These are phyloP conservation scores for Calonectria hongkongensis DNA, from an alignment of 2,329 filamentous ascomycete genomes.

Conservation along the genomic window DNA sequence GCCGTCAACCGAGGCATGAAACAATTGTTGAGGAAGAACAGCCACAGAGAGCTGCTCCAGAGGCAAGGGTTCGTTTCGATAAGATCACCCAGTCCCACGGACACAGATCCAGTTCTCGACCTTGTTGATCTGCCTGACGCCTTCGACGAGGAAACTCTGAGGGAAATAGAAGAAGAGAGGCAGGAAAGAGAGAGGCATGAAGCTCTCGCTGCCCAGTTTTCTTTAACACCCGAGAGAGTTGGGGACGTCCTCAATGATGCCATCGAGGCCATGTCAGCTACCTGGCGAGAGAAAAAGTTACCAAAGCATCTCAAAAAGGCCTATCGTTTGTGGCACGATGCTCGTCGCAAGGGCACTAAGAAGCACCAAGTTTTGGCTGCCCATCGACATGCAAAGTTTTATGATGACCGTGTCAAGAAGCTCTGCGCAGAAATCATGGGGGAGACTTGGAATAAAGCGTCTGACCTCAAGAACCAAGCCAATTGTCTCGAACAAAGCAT, in stretches of 20 bases:
- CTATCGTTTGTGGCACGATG: constrained; percentile 76
- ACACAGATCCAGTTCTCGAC: constrained; percentile 66
- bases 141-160: constrained; percentile 73
- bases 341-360: constrained; percentile 64
- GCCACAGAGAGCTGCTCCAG: constrained; percentile 40
- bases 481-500: constrained; percentile 79
- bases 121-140: constrained; percentile 56
- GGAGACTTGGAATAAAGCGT: constrained; percentile 71
- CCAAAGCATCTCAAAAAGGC: constrained; percentile 75
- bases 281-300: constrained; percentile 77
- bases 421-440: constrained; percentile 71
- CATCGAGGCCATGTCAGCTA: constrained; percentile 68
- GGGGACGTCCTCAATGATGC: constrained; percentile 71
- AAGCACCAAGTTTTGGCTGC: constrained; percentile 65
- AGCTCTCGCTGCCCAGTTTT: constrained; percentile 31
- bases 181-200: constrained; percentile 39
- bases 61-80: constrained; percentile 38
- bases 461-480: constrained; percentile 74
- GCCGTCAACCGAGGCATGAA: constrained; percentile 66
- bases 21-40: constrained; percentile 60
- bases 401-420: constrained; percentile 73
- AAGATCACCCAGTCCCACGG: constrained; percentile 44
- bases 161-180: constrained; percentile 73
- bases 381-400: constrained; percentile 63
- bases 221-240: constrained; percentile 68